Base-by-base conservation (phyloP, 345 rosid genomes). In the Gynandropsis gynandra region DNA sequence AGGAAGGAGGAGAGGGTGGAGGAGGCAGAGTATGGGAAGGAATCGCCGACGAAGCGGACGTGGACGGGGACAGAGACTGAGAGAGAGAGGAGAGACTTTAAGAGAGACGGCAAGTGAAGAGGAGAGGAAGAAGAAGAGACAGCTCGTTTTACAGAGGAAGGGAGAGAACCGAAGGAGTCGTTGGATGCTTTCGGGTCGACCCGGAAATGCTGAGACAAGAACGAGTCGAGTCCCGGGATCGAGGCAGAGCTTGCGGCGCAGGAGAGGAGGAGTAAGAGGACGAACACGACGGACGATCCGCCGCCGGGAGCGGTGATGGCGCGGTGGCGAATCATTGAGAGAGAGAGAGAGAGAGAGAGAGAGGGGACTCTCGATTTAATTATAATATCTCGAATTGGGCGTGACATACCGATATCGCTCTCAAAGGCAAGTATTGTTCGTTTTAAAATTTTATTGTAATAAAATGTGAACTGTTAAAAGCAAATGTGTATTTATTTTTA, bases 141-240 rank as follows among this genome's bases (percentile, higher is more conserved):
- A 10, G 83, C 64, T 16, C 64, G 76, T 27, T 69, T 79, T 48
- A 80, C 63, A 51, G 80, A 73, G 6, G 89, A 73, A 0, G 89
- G 71, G 50, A 84, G 83, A 58, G 82, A 75, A 47, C 20, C 35
- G 61, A 73, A 79, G 7, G 81, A 74, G 62, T 87, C 95, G 58
- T 87, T 92, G 15, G 72, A 42, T 31, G 88, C 76, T 35, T 70
- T 76, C 8, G 85, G 90, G 66, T 92, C 95, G 35, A 61, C 17
- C 24, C 67, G 81, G 58, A 65, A 77, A 38, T 73, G 83, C 43
- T 59, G 65, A 42, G 70, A 73, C 31, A 84, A 63, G 74, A 84
- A 81, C 66, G 78, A 60, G 69, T 78, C 88, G 7, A 84, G 64
- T 54, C 85, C 88, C 1, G 72, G 66, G 36, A 76, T 70, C 19